Evolutionary conservation across 805 yeast genomes (phyloP).

Genomic region (Saturnispora serradocipensis): DNA sequence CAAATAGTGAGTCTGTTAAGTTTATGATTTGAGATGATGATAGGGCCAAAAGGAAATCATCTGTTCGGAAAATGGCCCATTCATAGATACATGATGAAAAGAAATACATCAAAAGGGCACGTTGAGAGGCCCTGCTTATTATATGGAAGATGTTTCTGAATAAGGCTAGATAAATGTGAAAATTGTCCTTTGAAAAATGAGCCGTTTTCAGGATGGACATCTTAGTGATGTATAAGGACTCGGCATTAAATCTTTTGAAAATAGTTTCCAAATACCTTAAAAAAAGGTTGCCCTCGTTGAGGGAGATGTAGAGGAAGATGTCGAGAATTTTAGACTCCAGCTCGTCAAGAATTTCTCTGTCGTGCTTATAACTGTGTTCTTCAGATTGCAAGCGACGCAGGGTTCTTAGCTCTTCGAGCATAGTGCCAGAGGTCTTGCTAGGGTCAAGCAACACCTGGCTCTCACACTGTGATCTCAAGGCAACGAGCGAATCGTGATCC

Average conservation of each 20-base stretch:
- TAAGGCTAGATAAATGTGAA: constrained; percentile 32
- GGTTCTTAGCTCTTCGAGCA: constrained; percentile 5
- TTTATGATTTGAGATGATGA: constrained; percentile 10
- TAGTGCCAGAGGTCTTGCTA: background rate
- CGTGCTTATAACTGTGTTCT: background rate
- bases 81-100: constrained; percentile 36
- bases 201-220: constrained; percentile 39
- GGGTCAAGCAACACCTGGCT: constrained; percentile 4
- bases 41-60: constrained; percentile 30
- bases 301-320: constrained; percentile 38
- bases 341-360: constrained; percentile 19
- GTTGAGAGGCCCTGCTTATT: constrained; percentile 37
- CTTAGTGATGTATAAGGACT: constrained; percentile 31
- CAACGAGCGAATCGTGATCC: constrained; percentile 14
- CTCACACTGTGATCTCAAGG: constrained; percentile 1
- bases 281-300: constrained; percentile 40
- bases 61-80: constrained; percentile 44
- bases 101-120: constrained; percentile 35
- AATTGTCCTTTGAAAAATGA: constrained; percentile 31
- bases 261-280: constrained; percentile 28
- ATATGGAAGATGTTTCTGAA: constrained; percentile 29
- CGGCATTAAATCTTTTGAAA: constrained; percentile 24
- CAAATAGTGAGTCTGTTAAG: constrained; percentile 31
- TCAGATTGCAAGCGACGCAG: constrained; percentile 1
- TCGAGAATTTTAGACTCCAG: constrained; percentile 33